Conservation (phyloP, 345 rosid genomes). For the Populus pruinosa region DNA sequence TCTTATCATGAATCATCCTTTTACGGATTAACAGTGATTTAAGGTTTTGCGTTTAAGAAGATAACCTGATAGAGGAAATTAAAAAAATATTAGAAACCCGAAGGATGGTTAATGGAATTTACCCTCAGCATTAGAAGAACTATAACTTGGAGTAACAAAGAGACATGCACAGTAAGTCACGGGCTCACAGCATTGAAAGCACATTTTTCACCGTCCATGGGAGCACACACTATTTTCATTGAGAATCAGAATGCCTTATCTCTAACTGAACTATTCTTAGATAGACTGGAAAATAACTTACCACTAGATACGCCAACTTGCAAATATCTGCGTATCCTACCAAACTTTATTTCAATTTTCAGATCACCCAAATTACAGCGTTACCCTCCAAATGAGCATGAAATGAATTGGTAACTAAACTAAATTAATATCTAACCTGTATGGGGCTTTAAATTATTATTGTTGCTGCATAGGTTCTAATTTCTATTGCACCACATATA, state of each 20-base stretch:
- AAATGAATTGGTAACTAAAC: no score
- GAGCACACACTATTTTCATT: conserved; percentile 28
- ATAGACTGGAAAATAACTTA: background rate
- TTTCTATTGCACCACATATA: background rate
- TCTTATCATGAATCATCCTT: background rate
- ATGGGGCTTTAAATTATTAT: no score
- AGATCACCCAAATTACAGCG: conserved; percentile 2
- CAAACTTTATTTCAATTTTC: background rate
- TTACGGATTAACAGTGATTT: no score
- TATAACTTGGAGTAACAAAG: background rate
- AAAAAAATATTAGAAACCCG: background rate
- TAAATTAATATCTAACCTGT: no score
- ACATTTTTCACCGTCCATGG: conserved; percentile 8
- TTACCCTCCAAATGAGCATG: background rate
- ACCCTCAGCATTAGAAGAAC: background rate
- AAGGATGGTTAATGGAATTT: background rate
- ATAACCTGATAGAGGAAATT: background rate
- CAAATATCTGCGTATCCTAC: background rate
- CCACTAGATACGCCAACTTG: background rate
- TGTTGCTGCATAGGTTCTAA: background rate
- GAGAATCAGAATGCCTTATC: conserved; percentile 19
- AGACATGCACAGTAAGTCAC: background rate
- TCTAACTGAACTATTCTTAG: background rate
- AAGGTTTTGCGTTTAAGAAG: background rate
- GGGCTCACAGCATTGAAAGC: conserved; percentile 4